phyloP scores from a whole-genome alignment of 78 protist genomes.

The Monosiga brevicollis region DNA sequence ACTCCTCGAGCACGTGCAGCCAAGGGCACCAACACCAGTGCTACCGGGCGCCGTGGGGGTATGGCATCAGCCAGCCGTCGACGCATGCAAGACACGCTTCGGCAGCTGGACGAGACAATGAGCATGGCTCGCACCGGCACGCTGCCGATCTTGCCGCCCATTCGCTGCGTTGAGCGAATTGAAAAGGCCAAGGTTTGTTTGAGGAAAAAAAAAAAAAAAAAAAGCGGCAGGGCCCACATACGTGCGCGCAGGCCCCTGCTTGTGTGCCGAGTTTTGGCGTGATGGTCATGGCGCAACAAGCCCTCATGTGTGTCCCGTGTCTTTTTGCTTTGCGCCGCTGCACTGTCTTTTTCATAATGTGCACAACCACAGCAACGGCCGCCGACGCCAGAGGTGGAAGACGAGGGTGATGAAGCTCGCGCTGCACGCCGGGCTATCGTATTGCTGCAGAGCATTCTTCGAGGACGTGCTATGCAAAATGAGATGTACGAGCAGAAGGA shows the following conservation, averaged over 20 bases:
- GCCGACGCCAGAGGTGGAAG: slow-evolving; percentile 24
- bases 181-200: not conserved
- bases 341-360: too few species aligned
- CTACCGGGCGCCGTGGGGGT: too few species aligned
- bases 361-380: slow-evolving; percentile 30
- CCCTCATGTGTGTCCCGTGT: too few species aligned
- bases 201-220: too few species aligned
- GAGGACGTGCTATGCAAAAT: slow-evolving; percentile 67
- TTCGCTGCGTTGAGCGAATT: not conserved
- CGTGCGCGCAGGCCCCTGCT: too few species aligned
- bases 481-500: slow-evolving; percentile 50
- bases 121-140: not conserved
- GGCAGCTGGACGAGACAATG: not conserved
- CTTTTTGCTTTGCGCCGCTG: too few species aligned
- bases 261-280: too few species aligned
- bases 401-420: slow-evolving; percentile 24
- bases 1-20: not conserved
- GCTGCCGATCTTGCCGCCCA: not conserved
- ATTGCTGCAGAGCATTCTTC: slow-evolving; percentile 49
- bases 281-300: too few species aligned
- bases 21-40: too few species aligned
- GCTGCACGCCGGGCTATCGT: slow-evolving; percentile 21
- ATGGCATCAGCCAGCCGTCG: too few species aligned
- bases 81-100: not conserved
- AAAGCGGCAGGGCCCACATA: too few species aligned